Evolutionary conservation across 352 stramenopile genomes (phyloP).

Genomic region (Phytophthora sp.): DNA sequence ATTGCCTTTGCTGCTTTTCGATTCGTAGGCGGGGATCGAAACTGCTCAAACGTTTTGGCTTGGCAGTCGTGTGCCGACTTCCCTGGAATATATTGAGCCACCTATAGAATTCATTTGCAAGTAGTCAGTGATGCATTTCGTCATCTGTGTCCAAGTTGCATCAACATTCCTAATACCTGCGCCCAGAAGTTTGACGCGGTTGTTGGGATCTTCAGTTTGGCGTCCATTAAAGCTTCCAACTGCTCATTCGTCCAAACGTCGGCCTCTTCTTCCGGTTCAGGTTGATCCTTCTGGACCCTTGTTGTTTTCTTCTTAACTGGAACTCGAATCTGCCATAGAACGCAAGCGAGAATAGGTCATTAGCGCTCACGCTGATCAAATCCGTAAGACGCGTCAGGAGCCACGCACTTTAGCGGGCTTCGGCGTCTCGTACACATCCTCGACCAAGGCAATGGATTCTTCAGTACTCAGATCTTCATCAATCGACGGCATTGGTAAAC

Average conservation of each 20-base stretch:
- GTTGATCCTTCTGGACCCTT: slow-evolving; percentile 11
- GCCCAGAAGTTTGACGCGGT: slow-evolving; percentile 72
- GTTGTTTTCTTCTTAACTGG: slow-evolving; percentile 24
- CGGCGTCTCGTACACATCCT: slow-evolving; percentile 19
- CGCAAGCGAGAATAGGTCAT: neutral
- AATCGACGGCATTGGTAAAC: slow-evolving; percentile 7
- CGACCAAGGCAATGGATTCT: slow-evolving; percentile 7
- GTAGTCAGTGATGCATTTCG: slow-evolving; percentile 3
- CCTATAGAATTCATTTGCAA: slow-evolving; percentile 17
- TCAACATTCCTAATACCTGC: slow-evolving; percentile 46
- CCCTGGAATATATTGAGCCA: slow-evolving; percentile 53
- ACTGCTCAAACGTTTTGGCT: slow-evolving; percentile 61
- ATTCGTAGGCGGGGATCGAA: slow-evolving; percentile 50
- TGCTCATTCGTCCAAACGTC: slow-evolving; percentile 60
- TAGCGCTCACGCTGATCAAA: neutral
- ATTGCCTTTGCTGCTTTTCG: slow-evolving; percentile 33
- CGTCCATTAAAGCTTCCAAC: slow-evolving; percentile 52
- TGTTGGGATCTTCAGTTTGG: slow-evolving; percentile 68
- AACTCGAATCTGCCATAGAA: neutral
- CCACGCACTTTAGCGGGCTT: slow-evolving; percentile 30
- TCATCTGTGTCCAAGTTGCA: no score
- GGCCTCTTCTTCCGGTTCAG: slow-evolving; percentile 35
- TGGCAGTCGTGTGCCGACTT: slow-evolving; percentile 73
- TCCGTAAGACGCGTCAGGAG: neutral
- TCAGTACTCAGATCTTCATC: slow-evolving; percentile 13